A percentile compares a stretch with the other conserved stretches of the same genome.
Conservation (phyloP, 768 basidiomycete species). For the Amanita subjunquillea region DNA sequence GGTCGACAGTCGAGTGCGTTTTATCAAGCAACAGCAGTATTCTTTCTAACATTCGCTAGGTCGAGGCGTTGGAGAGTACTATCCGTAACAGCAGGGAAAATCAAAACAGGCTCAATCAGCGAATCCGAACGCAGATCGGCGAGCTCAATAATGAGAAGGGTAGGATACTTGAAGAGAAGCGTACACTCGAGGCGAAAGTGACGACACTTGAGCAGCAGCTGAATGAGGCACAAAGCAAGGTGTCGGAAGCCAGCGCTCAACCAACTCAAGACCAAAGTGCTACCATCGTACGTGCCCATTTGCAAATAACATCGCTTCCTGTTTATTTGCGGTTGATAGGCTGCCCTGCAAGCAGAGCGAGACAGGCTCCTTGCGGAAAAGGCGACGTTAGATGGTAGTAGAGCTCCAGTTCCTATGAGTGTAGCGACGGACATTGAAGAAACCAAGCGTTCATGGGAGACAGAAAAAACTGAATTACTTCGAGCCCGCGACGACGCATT, state of each 20-base stretch:
- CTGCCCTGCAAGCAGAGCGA: slow-evolving; percentile 43
- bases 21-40: background rate
- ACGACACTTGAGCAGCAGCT: slow-evolving; percentile 25
- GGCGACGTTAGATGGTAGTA: slow-evolving; percentile 28
- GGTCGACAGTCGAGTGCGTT: slow-evolving; percentile 21
- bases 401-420: slow-evolving; percentile 13
- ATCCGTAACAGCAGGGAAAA: slow-evolving; percentile 27
- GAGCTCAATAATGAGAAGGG: slow-evolving; percentile 26
- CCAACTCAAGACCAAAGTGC: slow-evolving; percentile 21
- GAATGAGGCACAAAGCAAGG: slow-evolving; percentile 14
- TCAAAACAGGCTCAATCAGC: slow-evolving; percentile 20
- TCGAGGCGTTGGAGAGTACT: slow-evolving; percentile 30
- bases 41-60: slow-evolving; percentile 16
- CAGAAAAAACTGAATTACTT: slow-evolving; percentile 47
- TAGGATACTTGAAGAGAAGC: slow-evolving; percentile 25
- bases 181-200: slow-evolving; percentile 26
- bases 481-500: slow-evolving; percentile 53
- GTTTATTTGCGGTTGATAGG: slow-evolving; percentile 21
- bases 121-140: slow-evolving; percentile 18
- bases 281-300: slow-evolving; percentile 21
- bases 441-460: slow-evolving; percentile 31
- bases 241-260: slow-evolving; percentile 13
- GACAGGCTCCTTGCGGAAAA: slow-evolving; percentile 57
- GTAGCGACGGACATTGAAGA: slow-evolving; percentile 20
- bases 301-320: background rate